Base-by-base conservation (phyloP, 768 basidiomycete species). In the Chalciporus pseudorubinellus region DNA sequence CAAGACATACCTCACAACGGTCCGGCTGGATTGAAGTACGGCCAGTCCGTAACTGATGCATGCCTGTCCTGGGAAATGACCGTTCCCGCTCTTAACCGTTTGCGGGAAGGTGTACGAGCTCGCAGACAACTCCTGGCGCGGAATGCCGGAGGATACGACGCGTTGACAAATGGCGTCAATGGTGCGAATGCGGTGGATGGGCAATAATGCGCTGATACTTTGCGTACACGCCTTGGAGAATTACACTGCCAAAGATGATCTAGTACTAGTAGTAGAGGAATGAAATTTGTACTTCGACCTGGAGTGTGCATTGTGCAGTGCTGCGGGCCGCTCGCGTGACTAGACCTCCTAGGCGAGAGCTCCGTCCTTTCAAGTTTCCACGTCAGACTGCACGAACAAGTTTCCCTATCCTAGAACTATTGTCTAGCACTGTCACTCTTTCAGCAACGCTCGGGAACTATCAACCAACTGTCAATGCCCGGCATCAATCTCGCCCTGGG, bases 11-110 rank as follows among this genome's bases (percentile, higher is more conserved):
- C 92, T 4, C 63, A 79, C 1, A 75, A 78, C 11, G 93, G 92
- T 3, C 84, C 85, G 1, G 71, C 78, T 7, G 85, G 81, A 11
- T 72, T 95, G 41, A 85, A 78, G 61, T 92, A 92, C 61, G 93
- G 93, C 22, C 84, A 87, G 65, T 89, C 87, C 8, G 89, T 95
- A 6, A 94, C 93, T 20, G 91, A 93, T 70, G 88, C 87, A 9
- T 95, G 91, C 70, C 77, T 98, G 44, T 86, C 87, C 39, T 98
- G 94, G 93, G 85, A 92, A 60, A 80, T 81, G 59, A 95, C 95
- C 3, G 76, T 94, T 6, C 84, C 85, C 2, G 76, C 83, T 1
- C 77, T 99, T 45, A 85, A 98, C 44, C 82, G 87, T 44, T 78
- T 99, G 18, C 82, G 95, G n/a, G 80, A 85, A 61, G 97, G 89